A percentile compares a stretch with the other conserved stretches of the same genome.
Evolutionary conservation across 2,329 filamentous ascomycete genomes (phyloP).

Genomic region (Laburnicola sp.): DNA sequence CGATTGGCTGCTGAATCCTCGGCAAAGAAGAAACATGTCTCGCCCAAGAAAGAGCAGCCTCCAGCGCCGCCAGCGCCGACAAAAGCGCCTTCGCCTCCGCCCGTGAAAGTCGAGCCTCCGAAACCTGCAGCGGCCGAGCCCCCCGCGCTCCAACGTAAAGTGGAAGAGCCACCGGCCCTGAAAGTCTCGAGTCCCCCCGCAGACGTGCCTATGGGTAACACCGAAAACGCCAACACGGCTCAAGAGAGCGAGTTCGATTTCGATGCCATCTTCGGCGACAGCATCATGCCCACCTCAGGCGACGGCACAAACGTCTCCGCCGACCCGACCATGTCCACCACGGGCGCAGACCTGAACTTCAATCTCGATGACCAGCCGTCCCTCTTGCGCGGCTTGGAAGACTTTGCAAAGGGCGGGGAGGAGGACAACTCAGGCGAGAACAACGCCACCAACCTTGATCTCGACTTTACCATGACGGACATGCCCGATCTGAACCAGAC

Average conservation of each 20-base stretch:
- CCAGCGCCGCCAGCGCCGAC: slow-evolving; percentile 7
- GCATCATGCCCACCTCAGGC: slow-evolving; percentile 27
- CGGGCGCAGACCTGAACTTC: slow-evolving; percentile 34
- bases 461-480: slow-evolving; percentile 40
- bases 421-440: slow-evolving; percentile 19
- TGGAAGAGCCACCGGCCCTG: slow-evolving; percentile 22
- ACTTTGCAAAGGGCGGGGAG: slow-evolving; percentile 37
- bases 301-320: slow-evolving; percentile 19
- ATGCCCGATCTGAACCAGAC: slow-evolving; percentile 29
- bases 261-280: slow-evolving; percentile 42
- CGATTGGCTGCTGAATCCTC: slow-evolving; percentile 36
- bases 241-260: slow-evolving; percentile 47
- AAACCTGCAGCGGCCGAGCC: slow-evolving; percentile 14
- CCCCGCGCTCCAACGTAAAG: slow-evolving; percentile 12
- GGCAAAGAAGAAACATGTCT: slow-evolving; percentile 12
- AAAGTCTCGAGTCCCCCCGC: slow-evolving; percentile 19
- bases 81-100: neutral
- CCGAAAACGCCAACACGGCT: slow-evolving; percentile 29
- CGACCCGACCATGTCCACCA: slow-evolving; percentile 32
- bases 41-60: slow-evolving; percentile 7
- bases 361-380: slow-evolving; percentile 37
- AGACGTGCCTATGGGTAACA: slow-evolving; percentile 39
- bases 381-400: slow-evolving; percentile 42
- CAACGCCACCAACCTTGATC: slow-evolving; percentile 23
- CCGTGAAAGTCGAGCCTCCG: neutral